Evolutionary conservation across 495 filamentous ascomycete species (phyloP).

Genomic region (Trichoderma gamsii): DNA sequence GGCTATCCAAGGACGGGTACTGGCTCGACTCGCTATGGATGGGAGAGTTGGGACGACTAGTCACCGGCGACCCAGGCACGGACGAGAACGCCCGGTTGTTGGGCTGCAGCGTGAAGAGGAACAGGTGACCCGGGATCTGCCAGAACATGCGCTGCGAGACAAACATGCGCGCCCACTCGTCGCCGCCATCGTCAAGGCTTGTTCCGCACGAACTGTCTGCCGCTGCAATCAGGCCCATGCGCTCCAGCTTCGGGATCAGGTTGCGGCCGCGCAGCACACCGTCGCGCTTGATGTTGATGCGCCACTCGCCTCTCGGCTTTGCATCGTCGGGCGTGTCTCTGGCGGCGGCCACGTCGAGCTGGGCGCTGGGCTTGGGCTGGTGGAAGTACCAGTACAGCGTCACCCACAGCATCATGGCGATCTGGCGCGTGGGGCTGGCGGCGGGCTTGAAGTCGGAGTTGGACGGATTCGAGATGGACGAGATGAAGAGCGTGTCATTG

Average conservation of each 20-base stretch:
- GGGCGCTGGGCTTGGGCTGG: constrained; percentile 52
- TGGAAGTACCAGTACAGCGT: constrained; percentile 98
- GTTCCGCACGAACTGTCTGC: constrained; percentile 71
- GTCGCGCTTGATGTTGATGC: constrained; percentile 74
- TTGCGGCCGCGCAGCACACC: constrained; percentile 79
- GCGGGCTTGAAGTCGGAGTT: constrained; percentile 71
- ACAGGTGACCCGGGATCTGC: constrained; percentile 82
- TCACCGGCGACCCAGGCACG: constrained; percentile 48
- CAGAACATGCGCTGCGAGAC: constrained; percentile 76
- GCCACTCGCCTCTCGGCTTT: constrained; percentile 80
- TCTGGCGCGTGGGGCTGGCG: constrained; percentile 72
- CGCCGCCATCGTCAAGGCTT: constrained; percentile 53
- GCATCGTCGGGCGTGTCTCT: constrained; percentile 59
- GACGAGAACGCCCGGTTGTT: constrained; percentile 38
- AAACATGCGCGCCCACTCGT: constrained; percentile 76
- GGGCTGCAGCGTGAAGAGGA: constrained; percentile 80
- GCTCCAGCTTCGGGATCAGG: constrained; percentile 81
- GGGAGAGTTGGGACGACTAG: constrained; percentile 56
- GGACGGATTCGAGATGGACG: constrained; percentile 78
- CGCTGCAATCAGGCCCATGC: constrained; percentile 78
- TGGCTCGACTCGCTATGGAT: constrained; percentile 36
- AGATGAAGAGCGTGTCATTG: constrained; percentile 81
- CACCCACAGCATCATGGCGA: constrained; percentile 95
- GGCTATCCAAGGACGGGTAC: constrained; percentile 8
- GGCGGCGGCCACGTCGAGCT: constrained; percentile 55